Base-by-base conservation (phyloP, 2,329 filamentous ascomycete species). In the Neopestalotiopsis sp. region DNA sequence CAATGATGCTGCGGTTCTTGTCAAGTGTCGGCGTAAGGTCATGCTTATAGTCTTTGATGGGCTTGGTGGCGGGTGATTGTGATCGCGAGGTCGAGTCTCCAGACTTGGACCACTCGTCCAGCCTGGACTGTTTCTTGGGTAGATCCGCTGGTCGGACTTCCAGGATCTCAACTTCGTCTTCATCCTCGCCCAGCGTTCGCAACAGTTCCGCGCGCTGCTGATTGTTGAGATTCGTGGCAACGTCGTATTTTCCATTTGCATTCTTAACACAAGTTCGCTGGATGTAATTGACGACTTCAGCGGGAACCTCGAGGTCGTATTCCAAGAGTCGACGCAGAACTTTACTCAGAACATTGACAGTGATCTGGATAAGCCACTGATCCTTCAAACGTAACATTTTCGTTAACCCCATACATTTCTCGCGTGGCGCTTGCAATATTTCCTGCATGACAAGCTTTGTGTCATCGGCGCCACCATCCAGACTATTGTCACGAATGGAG, bases 361-460 rank as follows among this genome's bases (percentile, higher is more conserved):
- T 91, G 53, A 94, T 94, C 70, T 88, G 90, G 45, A 96, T 91
- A 7, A 99, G 87, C 80, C 94, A 98, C 67, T 90, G 87, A 78
- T 99, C 96, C 71, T 95, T 92, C 4, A 99, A 86, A 68, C 96
- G 90, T 67, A 99, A 88, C 94, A 97, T 97, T 77, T 92, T 94
- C 49, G 92, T 91, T 81, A 97, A 91, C 17, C 90, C 90, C 78
- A 92, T 88, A 12, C 93, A 84, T 65, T 81, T 87, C 65, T 81
- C 80, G 5, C 89, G 89, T 2, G 93, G 92, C 14, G 89, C 85
- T 65, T 90, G 86, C 20, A 95, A 82, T 38, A 94, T 85, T 66
- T 74, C 75, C 66, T 76, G 81, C 80, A 84, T 82, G 34, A 77
- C 78, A 68, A 72, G 64, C 62, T 73, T 75, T 38, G 72, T 73